Evolutionary conservation across 2,329 filamentous ascomycete species (phyloP), one percentile per base, ranked within the genome.

Genomic region (Trichophyton mentagrophytes): DNA sequence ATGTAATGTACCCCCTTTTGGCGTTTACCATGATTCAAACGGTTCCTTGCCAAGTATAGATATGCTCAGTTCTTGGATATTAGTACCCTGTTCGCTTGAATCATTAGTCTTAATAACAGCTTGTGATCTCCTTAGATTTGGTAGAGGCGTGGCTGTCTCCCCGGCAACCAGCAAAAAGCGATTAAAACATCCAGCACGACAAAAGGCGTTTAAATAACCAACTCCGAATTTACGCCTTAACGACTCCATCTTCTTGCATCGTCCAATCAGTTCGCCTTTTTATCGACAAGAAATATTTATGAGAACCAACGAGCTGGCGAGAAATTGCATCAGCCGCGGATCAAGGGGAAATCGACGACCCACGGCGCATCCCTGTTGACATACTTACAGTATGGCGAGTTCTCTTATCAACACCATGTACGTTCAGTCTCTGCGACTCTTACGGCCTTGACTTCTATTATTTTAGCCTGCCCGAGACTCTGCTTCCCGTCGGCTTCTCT

Each of bases 351-450:
- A 13, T 27, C 47, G n/a, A 15, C 47, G 27, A 38, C 33, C 33
- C 9, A 53, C 17, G 44, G n/a, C 47, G 30, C 51, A 55, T 51
- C 51, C 51, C 27, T 55, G 51, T 27, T 38, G 40, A n/a, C 46
- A 51, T n/a, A 17, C 17, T 17, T 17, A n/a, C 53, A 44, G 38
- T 8, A 58, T 58, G 56, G 56, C 56, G 42, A 25, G 25, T 27
- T 57, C 55, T 11, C 46, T 59, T 27, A 59, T 59, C 9, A 59
- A 42, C 27, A 59, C 57, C 20, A 59, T 59, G 57, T 59, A 40
- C n/a, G 57, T 59, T 22, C 36, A 25, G 22, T 13, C 3, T 9
- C 25, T 49, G 13, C 20, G 8, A 9, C 30, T 49, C 57, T 25
- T 13, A 20, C 17, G 51, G 27, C 30, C 13, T 36, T 55, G 13